A percentile compares a stretch with the other conserved stretches of the same genome.
These are phyloP conservation scores for Sporothrix luriei DNA, from an alignment of 2,329 filamentous ascomycete genomes.

Conservation along the genomic window DNA sequence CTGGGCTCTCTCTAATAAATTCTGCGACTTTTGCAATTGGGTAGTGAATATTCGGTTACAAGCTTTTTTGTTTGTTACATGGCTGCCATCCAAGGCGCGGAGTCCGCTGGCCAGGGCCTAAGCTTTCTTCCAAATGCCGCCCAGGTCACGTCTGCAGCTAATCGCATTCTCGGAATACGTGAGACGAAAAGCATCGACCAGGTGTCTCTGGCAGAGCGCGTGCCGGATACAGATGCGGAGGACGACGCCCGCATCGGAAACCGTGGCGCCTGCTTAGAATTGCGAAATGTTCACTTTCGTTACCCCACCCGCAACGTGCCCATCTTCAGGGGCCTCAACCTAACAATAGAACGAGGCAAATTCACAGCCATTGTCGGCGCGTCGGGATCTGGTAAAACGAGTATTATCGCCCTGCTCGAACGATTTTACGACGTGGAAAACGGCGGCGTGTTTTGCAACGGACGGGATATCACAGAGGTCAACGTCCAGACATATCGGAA, in stretches of 20 bases:
- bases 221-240: conserved; percentile 51
- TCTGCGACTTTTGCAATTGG: neutral
- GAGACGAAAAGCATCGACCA: conserved; percentile 47
- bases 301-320: conserved; percentile 61
- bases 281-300: conserved; percentile 60
- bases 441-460: conserved; percentile 68
- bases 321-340: conserved; percentile 62
- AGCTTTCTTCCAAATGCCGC: conserved; percentile 67
- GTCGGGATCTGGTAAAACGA: conserved; percentile 70
- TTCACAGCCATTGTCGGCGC: conserved; percentile 72
- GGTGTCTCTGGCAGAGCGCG: conserved; percentile 41
- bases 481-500: conserved; percentile 65
- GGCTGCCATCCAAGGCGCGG: conserved; percentile 67
- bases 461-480: conserved; percentile 59
- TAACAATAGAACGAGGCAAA: conserved; percentile 68
- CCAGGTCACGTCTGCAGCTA: conserved; percentile 61
- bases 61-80: conserved; percentile 64
- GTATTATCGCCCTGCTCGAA: conserved; percentile 66
- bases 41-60: conserved; percentile 51
- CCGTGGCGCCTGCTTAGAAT: conserved; percentile 54
- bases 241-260: conserved; percentile 23
- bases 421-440: conserved; percentile 69
- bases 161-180: conserved; percentile 59
- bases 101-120: conserved; percentile 68
- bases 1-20: neutral